These are phyloP conservation scores for Ganoderma sinense DNA, from an alignment of 1,284 basidiomycete species.

Conservation along the genomic window DNA sequence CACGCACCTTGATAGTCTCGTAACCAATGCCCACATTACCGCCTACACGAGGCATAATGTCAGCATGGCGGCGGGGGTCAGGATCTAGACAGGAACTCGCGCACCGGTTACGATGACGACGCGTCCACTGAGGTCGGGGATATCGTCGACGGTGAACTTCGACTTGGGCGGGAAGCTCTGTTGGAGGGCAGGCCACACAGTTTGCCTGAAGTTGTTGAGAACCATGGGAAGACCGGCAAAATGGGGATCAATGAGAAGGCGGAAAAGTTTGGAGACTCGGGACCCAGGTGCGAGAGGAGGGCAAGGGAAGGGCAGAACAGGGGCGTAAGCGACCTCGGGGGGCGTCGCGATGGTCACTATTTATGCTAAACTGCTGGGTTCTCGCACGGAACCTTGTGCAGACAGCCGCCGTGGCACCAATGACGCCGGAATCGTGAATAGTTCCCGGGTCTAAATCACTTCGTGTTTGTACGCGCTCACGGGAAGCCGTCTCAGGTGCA, in stretches of 20 bases:
- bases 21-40: constrained; percentile 53
- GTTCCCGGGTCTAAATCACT: neutral
- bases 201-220: constrained; percentile 3
- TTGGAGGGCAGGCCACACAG: neutral
- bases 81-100: neutral
- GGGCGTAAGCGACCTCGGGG: neutral
- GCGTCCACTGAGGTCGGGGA: constrained; percentile 59
- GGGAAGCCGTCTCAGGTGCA: neutral
- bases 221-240: constrained; percentile 4
- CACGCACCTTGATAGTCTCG: constrained; percentile 39
- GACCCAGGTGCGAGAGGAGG: no score
- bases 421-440: neutral
- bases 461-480: neutral
- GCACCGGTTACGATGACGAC: constrained; percentile 52
- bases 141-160: constrained; percentile 51
- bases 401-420: neutral
- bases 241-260: no score
- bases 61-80: neutral
- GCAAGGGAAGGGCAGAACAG: no score
- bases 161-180: constrained; percentile 47
- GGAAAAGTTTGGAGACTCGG: neutral
- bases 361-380: neutral
- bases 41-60: constrained; percentile 26
- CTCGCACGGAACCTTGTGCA: neutral
- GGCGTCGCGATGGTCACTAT: neutral